phyloP scores from a whole-genome alignment of 805 yeast genomes.

The Suhomyces tanzawaensis region DNA sequence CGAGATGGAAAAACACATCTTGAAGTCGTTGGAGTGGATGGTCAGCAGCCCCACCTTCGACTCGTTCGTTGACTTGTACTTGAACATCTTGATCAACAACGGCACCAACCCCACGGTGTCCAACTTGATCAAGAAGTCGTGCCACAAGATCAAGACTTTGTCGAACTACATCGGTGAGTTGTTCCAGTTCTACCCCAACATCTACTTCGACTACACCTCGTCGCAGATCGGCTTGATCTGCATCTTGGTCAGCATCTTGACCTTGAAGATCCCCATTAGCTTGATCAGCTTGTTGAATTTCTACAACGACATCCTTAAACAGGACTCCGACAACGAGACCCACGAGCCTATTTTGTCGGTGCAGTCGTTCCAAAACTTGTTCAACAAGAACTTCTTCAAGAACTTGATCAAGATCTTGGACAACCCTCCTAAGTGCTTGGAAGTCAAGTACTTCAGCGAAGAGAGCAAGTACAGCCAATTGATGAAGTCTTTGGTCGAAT shows the following conservation, averaged over 20 bases:
- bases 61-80: constrained; percentile 56
- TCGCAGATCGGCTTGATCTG: constrained; percentile 49
- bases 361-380: constrained; percentile 12
- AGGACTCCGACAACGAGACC: constrained; percentile 16
- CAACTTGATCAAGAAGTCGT: constrained; percentile 10
- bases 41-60: constrained; percentile 62
- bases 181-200: constrained; percentile 58
- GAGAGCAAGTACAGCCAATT: constrained; percentile 32
- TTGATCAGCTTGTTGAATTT: constrained; percentile 18
- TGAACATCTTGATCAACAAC: constrained; percentile 33
- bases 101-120: constrained; percentile 16
- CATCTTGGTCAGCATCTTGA: constrained; percentile 36
- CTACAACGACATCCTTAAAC: constrained; percentile 16
- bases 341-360: constrained; percentile 18
- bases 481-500: constrained; percentile 35
- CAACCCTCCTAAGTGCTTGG: constrained; percentile 47
- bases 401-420: constrained; percentile 36
- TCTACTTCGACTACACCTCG: constrained; percentile 56
- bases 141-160: constrained; percentile 44
- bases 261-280: constrained; percentile 32
- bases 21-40: constrained; percentile 64
- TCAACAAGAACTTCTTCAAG: constrained; percentile 21
- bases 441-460: constrained; percentile 43
- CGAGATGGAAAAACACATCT: constrained; percentile 67
- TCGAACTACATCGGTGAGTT: constrained; percentile 65